phyloP scores from a whole-genome alignment of 306 rosid genomes.

The Corylus avellana region DNA sequence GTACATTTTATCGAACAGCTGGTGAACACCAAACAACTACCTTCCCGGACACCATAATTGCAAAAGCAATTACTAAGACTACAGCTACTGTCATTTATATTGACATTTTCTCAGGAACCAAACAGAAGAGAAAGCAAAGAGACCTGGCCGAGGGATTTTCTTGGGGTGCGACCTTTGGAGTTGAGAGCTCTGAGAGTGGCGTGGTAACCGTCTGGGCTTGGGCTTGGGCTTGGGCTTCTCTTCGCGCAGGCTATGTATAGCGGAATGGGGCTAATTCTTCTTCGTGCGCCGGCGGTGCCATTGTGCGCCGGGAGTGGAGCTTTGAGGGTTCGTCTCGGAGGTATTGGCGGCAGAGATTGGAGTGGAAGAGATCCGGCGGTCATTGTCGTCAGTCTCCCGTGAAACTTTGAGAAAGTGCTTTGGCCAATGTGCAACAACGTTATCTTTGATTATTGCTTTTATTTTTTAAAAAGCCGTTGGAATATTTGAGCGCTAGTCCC shows the following conservation, averaged over 20 bases:
- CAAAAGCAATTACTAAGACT: neutral
- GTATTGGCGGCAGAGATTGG: slow-evolving; percentile 61
- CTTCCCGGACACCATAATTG: neutral
- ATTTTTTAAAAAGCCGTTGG: no score
- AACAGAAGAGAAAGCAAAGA: neutral
- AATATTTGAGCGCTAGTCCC: no score
- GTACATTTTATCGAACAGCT: slow-evolving; percentile 14
- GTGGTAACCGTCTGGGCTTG: slow-evolving; percentile 62
- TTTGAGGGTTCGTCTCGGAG: slow-evolving; percentile 21
- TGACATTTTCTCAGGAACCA: slow-evolving; percentile 12
- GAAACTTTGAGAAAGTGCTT: neutral
- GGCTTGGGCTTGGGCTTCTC: slow-evolving; percentile 23
- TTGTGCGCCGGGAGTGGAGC: slow-evolving; percentile 20
- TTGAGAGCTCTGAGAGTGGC: slow-evolving; percentile 81
- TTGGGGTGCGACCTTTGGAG: slow-evolving; percentile 80
- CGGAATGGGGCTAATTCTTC: slow-evolving; percentile 1
- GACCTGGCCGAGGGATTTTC: slow-evolving; percentile 94
- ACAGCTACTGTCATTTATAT: neutral
- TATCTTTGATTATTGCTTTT: neutral
- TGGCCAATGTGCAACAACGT: neutral
- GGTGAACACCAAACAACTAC: slow-evolving; percentile 15
- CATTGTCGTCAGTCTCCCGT: slow-evolving; percentile 25
- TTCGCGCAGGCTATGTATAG: slow-evolving; percentile 35
- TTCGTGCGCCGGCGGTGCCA: slow-evolving; percentile 19
- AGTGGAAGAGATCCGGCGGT: slow-evolving; percentile 34